Evolutionary conservation across 1,284 basidiomycete genomes (phyloP).

Genomic region (Sporisorium sorghi): DNA sequence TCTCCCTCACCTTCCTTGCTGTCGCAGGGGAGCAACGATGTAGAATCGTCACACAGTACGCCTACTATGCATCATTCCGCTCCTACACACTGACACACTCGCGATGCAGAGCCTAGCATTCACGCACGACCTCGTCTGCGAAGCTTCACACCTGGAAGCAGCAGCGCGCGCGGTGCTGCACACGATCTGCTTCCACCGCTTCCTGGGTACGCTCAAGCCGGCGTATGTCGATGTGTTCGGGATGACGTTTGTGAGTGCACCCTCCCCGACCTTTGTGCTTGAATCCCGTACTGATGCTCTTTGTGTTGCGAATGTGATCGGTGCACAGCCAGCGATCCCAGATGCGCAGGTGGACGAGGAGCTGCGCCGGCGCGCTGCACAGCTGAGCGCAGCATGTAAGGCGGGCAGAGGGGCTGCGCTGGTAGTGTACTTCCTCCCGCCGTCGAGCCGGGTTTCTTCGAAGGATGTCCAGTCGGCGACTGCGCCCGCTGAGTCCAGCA

Average conservation of each 20-base stretch:
- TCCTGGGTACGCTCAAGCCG: slow-evolving; percentile 36
- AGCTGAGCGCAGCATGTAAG: not conserved
- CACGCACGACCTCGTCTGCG: slow-evolving; percentile 8
- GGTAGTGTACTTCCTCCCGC: slow-evolving; percentile 9
- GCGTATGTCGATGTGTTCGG: slow-evolving; percentile 22
- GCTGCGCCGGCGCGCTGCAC: slow-evolving; percentile 5
- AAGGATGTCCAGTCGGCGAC: too few species aligned
- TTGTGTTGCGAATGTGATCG: not conserved
- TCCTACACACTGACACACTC: not conserved
- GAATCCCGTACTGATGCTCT: not conserved
- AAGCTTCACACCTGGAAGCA: slow-evolving; percentile 13
- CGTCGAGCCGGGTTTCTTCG: not conserved
- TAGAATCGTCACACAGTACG: not conserved
- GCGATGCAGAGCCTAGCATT: slow-evolving; percentile 17
- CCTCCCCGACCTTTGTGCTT: not conserved
- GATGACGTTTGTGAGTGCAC: slow-evolving; percentile 23
- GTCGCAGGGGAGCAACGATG: too few species aligned
- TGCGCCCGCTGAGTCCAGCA: not conserved
- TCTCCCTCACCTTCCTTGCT: not conserved
- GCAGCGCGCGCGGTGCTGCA: slow-evolving; percentile 26
- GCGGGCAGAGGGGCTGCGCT: not conserved
- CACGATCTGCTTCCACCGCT: slow-evolving; percentile 42
- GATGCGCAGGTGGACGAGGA: slow-evolving; percentile 22
- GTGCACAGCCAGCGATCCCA: slow-evolving; percentile 21
- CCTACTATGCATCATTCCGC: too few species aligned